Percentiles rank a stretch among this genome's conserved stretches.
These are phyloP conservation scores for Claviceps purpurea DNA, from an alignment of 2,329 filamentous ascomycete genomes.

Conservation along the genomic window DNA sequence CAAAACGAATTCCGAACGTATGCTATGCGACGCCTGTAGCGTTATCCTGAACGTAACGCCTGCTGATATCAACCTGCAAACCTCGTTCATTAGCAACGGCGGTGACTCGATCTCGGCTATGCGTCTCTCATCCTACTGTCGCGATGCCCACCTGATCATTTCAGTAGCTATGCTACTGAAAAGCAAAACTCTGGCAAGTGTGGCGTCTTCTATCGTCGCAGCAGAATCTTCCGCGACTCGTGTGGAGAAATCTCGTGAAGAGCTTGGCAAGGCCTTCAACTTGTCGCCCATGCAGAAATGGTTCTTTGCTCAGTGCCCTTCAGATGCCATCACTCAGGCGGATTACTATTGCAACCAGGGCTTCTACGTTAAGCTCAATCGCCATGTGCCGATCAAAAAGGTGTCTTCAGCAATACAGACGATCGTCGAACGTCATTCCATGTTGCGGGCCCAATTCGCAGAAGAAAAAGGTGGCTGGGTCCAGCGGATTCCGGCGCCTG, in stretches of 20 bases:
- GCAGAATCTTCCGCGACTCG: background rate
- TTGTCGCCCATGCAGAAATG: slow-evolving; percentile 6
- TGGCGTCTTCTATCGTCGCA: background rate
- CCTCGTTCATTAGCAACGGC: slow-evolving; percentile 26
- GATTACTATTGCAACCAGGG: slow-evolving; percentile 3
- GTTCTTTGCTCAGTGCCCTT: slow-evolving; percentile 2
- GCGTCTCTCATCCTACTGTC: slow-evolving; percentile 25
- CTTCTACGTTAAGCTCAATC: slow-evolving; percentile 1
- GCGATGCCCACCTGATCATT: slow-evolving; percentile 16
- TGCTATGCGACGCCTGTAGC: slow-evolving; percentile 21
- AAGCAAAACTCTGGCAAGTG: background rate
- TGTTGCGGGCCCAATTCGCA: slow-evolving; percentile 7
- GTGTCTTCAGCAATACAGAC: background rate
- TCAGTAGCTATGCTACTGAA: slow-evolving; percentile 12
- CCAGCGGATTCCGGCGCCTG: background rate
- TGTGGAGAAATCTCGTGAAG: background rate
- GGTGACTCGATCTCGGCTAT: slow-evolving; percentile 33
- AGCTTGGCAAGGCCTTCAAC: background rate
- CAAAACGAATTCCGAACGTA: slow-evolving; percentile 2
- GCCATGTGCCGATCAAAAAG: background rate
- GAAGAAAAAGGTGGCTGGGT: background rate
- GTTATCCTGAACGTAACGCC: slow-evolving; percentile 24
- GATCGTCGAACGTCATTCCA: slow-evolving; percentile 5
- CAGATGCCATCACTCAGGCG: background rate
- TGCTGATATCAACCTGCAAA: slow-evolving; percentile 15